phyloP scores from a whole-genome alignment of 2,329 filamentous ascomycete genomes.

The Ophiostoma perfectum region DNA sequence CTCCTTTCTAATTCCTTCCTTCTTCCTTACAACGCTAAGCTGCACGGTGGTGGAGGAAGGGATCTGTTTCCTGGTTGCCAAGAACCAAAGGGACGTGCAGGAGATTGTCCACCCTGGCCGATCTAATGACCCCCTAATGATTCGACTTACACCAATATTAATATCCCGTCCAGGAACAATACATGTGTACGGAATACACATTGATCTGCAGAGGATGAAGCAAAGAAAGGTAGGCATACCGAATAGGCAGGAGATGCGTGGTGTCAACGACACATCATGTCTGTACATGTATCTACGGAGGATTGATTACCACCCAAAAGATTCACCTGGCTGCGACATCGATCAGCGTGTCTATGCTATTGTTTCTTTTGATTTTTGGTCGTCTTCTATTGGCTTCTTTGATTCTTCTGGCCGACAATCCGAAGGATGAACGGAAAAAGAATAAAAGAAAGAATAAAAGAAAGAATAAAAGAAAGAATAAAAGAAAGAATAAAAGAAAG shows the following conservation, averaged over 20 bases:
- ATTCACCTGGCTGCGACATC: neutral
- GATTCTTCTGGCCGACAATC: neutral
- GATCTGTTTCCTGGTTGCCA: neutral
- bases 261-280: neutral
- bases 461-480: too few species aligned
- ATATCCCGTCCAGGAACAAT: too few species aligned
- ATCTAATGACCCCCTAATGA: conserved; percentile 9
- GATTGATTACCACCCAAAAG: neutral
- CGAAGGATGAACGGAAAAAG: too few species aligned
- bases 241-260: conserved; percentile 5
- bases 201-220: too few species aligned
- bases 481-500: too few species aligned
- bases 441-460: too few species aligned
- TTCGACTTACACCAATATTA: neutral
- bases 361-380: neutral
- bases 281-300: neutral
- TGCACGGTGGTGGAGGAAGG: too few species aligned
- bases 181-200: too few species aligned
- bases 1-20: too few species aligned
- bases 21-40: neutral
- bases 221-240: neutral
- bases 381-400: neutral
- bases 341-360: neutral
- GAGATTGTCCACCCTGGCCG: conserved; percentile 6
- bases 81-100: neutral